phyloP scores from a whole-genome alignment of 192 early-diverging fungal species.

The Umbelopsis sp. region DNA sequence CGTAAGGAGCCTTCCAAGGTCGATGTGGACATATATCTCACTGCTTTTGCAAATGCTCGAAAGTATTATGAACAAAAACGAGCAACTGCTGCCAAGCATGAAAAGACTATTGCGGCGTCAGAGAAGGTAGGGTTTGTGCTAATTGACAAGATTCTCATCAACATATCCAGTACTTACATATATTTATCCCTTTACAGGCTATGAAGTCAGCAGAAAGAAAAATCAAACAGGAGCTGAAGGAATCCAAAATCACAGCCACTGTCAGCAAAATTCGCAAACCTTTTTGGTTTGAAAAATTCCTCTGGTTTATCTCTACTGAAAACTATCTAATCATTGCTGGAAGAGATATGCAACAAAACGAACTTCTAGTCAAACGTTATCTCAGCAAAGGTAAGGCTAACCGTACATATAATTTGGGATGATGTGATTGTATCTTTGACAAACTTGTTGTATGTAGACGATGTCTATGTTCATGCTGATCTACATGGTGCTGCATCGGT shows the following conservation, averaged over 20 bases:
- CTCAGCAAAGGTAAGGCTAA: conserved; percentile 47
- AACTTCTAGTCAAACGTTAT: conserved; percentile 81
- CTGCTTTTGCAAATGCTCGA: conserved; percentile 89
- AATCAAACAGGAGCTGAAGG: conserved; percentile 79
- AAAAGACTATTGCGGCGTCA: conserved; percentile 86
- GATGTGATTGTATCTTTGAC: no score
- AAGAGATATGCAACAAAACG: conserved; percentile 91
- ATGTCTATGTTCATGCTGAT: conserved; percentile 93
- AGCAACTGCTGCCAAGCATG: conserved; percentile 82
- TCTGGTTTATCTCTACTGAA: conserved; percentile 94
- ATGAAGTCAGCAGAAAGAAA: conserved; percentile 91
- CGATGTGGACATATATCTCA: conserved; percentile 87
- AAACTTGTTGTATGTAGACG: conserved; percentile 66
- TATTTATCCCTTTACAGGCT: conserved; percentile 47
- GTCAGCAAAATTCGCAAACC: conserved; percentile 89
- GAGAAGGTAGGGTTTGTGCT: conserved; percentile 49
- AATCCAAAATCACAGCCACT: conserved; percentile 70
- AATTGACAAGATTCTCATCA: neutral
- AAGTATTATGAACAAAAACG: conserved; percentile 88
- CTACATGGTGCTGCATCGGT: conserved; percentile 90
- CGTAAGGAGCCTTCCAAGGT: conserved; percentile 45
- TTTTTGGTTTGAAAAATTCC: conserved; percentile 98
- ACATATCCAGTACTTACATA: conserved; percentile 7
- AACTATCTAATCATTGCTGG: conserved; percentile 94
- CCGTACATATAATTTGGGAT: no score